Evolutionary conservation across 2,329 filamentous ascomycete genomes (phyloP).

Genomic region (Parascedosporium putredinis): DNA sequence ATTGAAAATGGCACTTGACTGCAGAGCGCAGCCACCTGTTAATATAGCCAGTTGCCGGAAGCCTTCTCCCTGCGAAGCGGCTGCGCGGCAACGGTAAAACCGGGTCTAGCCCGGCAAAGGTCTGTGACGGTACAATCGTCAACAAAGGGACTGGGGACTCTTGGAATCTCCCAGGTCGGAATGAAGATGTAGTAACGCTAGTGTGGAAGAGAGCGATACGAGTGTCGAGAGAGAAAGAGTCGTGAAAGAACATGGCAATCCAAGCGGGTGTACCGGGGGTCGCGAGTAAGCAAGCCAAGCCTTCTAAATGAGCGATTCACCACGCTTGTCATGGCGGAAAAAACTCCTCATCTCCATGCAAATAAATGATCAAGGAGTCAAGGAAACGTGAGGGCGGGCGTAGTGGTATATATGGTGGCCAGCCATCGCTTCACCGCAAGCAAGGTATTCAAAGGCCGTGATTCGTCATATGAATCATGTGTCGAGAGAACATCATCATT

Average conservation of each 20-base stretch:
- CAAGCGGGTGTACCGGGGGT: too few species aligned
- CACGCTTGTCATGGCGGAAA: too few species aligned
- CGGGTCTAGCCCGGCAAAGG: not conserved
- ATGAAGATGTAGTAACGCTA: too few species aligned
- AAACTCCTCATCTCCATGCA: not conserved
- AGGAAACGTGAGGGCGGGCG: slow-evolving; percentile 6
- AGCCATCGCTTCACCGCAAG: not conserved
- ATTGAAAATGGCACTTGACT: not conserved
- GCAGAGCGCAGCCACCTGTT: not conserved
- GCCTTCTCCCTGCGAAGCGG: not conserved
- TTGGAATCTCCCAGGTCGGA: not conserved
- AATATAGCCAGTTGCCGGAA: too few species aligned
- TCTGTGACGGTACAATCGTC: not conserved
- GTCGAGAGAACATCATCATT: not conserved
- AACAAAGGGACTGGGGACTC: not conserved
- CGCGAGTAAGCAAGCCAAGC: too few species aligned
- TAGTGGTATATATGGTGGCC: slow-evolving; percentile 2
- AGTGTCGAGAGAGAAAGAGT: too few species aligned
- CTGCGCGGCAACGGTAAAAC: not conserved
- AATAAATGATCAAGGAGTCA: not conserved
- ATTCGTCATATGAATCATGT: not conserved
- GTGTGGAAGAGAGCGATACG: too few species aligned
- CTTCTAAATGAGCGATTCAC: slow-evolving; percentile 1
- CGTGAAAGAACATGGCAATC: too few species aligned
- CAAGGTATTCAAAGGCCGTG: not conserved